A percentile compares a stretch with the other conserved stretches of the same genome.
These are phyloP conservation scores for Ricinus communis DNA, from an alignment of 345 rosid genomes.

Conservation along the genomic window DNA sequence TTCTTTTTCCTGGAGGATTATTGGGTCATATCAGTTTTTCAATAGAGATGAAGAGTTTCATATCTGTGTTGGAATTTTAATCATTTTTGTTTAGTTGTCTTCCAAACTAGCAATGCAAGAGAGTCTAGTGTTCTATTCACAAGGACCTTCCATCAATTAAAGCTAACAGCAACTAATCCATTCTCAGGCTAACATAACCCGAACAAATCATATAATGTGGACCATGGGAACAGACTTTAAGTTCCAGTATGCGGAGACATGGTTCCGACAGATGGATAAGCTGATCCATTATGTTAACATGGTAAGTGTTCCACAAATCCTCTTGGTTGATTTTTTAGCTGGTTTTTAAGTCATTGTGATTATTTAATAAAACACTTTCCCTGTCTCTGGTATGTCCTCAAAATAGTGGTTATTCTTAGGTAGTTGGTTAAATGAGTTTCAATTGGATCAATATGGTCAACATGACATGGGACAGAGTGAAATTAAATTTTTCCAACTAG, in stretches of 20 bases:
- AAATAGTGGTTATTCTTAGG: neutral
- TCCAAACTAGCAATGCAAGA: slow-evolving; percentile 1
- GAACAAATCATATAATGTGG: slow-evolving; percentile 88
- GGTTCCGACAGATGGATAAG: slow-evolving; percentile 96
- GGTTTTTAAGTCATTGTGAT: neutral
- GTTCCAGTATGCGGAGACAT: slow-evolving; percentile 88
- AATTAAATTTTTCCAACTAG: neutral
- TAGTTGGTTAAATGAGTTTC: neutral
- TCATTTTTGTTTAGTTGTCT: neutral
- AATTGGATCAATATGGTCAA: too few species aligned
- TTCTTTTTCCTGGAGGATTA: too few species aligned
- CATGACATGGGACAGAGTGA: too few species aligned
- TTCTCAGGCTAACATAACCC: slow-evolving; percentile 88
- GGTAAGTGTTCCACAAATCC: slow-evolving; percentile 39
- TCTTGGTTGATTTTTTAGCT: slow-evolving; percentile 11
- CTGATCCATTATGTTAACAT: slow-evolving; percentile 92
- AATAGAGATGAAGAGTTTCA: slow-evolving; percentile 20
- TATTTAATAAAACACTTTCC: neutral
- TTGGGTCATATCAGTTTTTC: too few species aligned
- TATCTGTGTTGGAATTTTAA: neutral
- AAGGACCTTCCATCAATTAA: slow-evolving; percentile 1
- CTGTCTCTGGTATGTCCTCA: neutral
- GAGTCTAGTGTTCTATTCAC: slow-evolving; percentile 7
- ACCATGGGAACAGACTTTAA: slow-evolving; percentile 99
- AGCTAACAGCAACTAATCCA: slow-evolving; percentile 13